These are phyloP conservation scores for Lotmaria passim DNA, from an alignment of 208 protist genomes.

Conservation along the genomic window DNA sequence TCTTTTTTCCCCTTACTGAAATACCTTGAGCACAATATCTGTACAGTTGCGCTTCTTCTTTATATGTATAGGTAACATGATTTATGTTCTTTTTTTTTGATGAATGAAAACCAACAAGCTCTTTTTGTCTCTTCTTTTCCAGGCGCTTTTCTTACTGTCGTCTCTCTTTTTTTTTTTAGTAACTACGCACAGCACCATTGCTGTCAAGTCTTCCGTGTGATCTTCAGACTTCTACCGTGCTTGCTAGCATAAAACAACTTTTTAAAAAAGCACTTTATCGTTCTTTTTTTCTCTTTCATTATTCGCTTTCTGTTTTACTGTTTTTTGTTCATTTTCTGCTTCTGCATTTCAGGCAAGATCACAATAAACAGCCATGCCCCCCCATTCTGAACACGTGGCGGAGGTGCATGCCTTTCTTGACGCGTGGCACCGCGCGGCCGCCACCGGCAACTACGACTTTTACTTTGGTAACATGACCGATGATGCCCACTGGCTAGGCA, in stretches of 20 bases:
- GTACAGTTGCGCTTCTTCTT: too few relatives aligned
- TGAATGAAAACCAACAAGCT: background rate
- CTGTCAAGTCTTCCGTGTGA: too few relatives aligned
- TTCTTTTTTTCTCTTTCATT: constrained; percentile 23
- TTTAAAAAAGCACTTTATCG: background rate
- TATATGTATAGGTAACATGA: too few relatives aligned
- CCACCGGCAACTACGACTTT: constrained; percentile 14
- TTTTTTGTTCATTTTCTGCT: background rate
- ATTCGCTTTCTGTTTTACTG: background rate
- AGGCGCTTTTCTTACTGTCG: too few relatives aligned
- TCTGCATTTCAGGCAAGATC: background rate
- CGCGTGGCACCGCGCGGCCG: constrained; percentile 10
- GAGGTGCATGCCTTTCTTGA: constrained; percentile 24
- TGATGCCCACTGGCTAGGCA: constrained; percentile 19
- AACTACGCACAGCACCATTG: too few relatives aligned
- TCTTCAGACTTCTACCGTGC: too few relatives aligned
- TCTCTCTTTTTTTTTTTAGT: too few relatives aligned
- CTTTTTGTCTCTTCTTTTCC: background rate
- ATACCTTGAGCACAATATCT: too few relatives aligned
- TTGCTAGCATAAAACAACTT: too few relatives aligned
- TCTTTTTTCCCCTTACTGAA: too few relatives aligned
- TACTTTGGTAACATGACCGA: constrained; percentile 22
- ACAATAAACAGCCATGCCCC: background rate
- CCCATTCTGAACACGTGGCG: background rate
- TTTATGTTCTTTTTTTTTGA: background rate